These are phyloP conservation scores for Ustilago lituana DNA, from an alignment of 1,284 basidiomycete genomes.

Conservation along the genomic window DNA sequence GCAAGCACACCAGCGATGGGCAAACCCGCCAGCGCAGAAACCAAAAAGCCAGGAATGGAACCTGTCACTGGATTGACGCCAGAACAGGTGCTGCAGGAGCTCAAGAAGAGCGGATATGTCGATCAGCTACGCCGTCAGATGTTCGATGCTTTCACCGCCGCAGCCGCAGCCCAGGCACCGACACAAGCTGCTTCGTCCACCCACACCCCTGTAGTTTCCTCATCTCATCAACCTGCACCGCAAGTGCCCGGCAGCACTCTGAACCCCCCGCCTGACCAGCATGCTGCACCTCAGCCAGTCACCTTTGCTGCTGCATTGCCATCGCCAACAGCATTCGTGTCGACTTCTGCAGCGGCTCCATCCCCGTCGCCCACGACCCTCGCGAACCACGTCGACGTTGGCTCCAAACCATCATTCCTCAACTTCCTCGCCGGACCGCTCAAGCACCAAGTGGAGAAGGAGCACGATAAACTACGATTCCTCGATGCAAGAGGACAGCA, in stretches of 20 bases:
- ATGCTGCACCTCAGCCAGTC: too few species aligned
- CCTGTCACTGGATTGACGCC: constrained; percentile 26
- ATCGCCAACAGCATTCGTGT: not conserved
- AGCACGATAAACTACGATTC: constrained; percentile 23
- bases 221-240: too few species aligned
- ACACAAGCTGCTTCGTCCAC: not conserved
- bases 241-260: too few species aligned
- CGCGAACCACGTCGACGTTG: constrained; percentile 12
- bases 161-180: not conserved
- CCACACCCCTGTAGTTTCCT: not conserved
- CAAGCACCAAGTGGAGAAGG: constrained; percentile 11
- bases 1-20: too few species aligned
- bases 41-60: not conserved
- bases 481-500: constrained; percentile 20
- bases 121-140: constrained; percentile 34
- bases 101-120: constrained; percentile 29
- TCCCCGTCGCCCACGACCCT: too few species aligned
- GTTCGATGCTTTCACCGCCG: constrained; percentile 22
- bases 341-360: too few species aligned
- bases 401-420: constrained; percentile 12
- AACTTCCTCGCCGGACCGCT: constrained; percentile 10
- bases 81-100: constrained; percentile 33
- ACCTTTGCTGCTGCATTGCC: not conserved
- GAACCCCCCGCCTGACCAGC: too few species aligned
- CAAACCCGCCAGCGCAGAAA: not conserved